phyloP scores from a whole-genome alignment of 345 rosid genomes.

The Draba incana region DNA sequence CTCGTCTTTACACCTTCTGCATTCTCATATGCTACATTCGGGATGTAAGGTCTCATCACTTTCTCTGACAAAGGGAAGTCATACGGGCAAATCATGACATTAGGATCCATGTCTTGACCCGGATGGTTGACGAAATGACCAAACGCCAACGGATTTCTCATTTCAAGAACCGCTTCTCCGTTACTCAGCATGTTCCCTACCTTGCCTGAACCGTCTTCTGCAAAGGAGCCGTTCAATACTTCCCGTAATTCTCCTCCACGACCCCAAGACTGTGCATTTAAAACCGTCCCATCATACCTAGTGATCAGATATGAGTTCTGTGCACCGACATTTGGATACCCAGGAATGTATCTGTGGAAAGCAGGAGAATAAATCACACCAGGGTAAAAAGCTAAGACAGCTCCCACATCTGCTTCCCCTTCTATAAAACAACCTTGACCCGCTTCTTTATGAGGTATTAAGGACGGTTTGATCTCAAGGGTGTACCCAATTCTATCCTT shows the following conservation, averaged over 20 bases:
- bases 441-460: conserved; percentile 70
- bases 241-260: conserved; percentile 65
- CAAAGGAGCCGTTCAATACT: conserved; percentile 56
- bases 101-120: conserved; percentile 65
- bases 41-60: conserved; percentile 72
- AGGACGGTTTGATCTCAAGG: conserved; percentile 64
- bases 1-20: conserved; percentile 63
- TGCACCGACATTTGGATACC: conserved; percentile 70
- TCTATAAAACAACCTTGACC: conserved; percentile 75
- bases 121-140: conserved; percentile 88
- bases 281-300: conserved; percentile 75
- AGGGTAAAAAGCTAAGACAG: conserved; percentile 84
- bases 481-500: conserved; percentile 73
- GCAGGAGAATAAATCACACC: conserved; percentile 80
- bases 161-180: conserved; percentile 56
- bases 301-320: conserved; percentile 79
- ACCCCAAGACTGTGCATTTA: conserved; percentile 92
- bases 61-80: conserved; percentile 76
- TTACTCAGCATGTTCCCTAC: conserved; percentile 53
- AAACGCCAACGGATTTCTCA: conserved; percentile 82
- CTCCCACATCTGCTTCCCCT: conserved; percentile 81
- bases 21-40: conserved; percentile 60
- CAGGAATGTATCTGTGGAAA: conserved; percentile 76
- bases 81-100: conserved; percentile 83
- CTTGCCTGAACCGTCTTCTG: conserved; percentile 52